Conservation (phyloP, 2,329 filamentous ascomycete species). For the Aspergillus phoenicis region DNA sequence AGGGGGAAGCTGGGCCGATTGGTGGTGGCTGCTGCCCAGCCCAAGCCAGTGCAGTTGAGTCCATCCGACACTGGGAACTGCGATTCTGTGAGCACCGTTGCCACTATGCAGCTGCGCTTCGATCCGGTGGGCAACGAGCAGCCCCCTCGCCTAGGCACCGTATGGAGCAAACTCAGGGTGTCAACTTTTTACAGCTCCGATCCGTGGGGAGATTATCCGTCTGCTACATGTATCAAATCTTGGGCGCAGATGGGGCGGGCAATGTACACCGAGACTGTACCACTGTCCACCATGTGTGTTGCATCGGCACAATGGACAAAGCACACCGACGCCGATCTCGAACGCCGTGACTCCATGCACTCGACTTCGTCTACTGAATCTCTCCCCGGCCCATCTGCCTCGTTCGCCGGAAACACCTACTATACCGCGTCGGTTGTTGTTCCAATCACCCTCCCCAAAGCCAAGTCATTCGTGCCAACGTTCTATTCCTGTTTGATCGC, state of each 20-base stretch:
- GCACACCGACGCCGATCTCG: slow-evolving; percentile 42
- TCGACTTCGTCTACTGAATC: slow-evolving; percentile 34
- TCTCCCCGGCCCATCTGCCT: slow-evolving; percentile 37
- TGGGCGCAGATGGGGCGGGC: slow-evolving; percentile 50
- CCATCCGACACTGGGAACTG: slow-evolving; percentile 39
- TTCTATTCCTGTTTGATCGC: slow-evolving; percentile 70
- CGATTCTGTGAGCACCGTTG: slow-evolving; percentile 55
- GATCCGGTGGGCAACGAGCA: slow-evolving; percentile 56
- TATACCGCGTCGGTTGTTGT: slow-evolving; percentile 67
- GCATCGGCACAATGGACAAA: slow-evolving; percentile 60
- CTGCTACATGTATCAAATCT: slow-evolving; percentile 43
- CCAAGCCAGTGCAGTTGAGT: slow-evolving; percentile 57
- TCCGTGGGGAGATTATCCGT: slow-evolving; percentile 55
- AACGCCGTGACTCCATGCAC: slow-evolving; percentile 32
- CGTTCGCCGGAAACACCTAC: slow-evolving; percentile 52
- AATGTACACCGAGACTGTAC: slow-evolving; percentile 55
- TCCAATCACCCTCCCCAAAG: slow-evolving; percentile 63
- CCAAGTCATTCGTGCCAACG: slow-evolving; percentile 66
- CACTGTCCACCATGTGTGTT: slow-evolving; percentile 59
- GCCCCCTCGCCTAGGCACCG: slow-evolving; percentile 57
- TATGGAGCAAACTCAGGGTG: slow-evolving; percentile 60
- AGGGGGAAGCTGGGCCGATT: slow-evolving; percentile 60
- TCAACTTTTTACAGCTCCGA: slow-evolving; percentile 59
- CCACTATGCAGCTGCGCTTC: slow-evolving; percentile 61
- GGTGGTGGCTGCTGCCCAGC: slow-evolving; percentile 60